Conservation (phyloP, 2,329 filamentous ascomycete genomes). For the Aspergillus carbonarius region DNA sequence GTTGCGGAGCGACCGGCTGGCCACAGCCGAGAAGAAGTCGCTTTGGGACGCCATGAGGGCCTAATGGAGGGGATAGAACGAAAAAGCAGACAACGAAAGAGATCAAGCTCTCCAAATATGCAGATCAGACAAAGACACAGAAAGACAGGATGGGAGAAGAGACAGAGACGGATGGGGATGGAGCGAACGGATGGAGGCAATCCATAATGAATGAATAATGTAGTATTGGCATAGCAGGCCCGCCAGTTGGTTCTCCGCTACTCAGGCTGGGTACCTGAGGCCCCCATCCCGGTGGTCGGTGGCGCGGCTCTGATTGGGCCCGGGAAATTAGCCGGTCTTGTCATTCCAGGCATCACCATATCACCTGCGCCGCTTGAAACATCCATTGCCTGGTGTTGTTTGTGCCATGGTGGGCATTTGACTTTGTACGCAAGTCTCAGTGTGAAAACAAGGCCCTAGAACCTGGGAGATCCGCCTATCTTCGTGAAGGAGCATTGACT, state of each 20-base stretch:
- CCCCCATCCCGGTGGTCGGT: neutral
- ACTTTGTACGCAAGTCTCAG: neutral
- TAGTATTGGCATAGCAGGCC: neutral
- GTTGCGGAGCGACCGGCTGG: constrained; percentile 80
- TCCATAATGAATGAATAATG: constrained; percentile 5
- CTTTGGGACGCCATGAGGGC: constrained; percentile 34
- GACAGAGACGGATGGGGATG: neutral
- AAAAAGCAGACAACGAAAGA: neutral
- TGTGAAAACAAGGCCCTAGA: neutral
- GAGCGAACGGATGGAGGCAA: neutral
- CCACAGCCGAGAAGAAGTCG: constrained; percentile 54
- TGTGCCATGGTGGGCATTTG: neutral
- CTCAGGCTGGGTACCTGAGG: constrained; percentile 7
- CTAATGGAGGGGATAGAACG: constrained; percentile 3
- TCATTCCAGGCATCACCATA: constrained; percentile 7
- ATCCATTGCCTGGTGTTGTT: neutral
- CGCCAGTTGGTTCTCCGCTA: constrained; percentile 3
- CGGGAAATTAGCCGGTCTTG: constrained; percentile 4
- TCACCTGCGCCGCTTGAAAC: neutral
- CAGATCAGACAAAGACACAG: neutral
- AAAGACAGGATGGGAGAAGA: neutral
- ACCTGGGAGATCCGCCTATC: neutral
- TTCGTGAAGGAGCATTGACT: neutral
- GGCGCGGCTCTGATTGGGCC: neutral
- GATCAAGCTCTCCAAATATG: neutral